Evolutionary conservation across 163 green algal species (phyloP).

Genomic region (Chlamydomonas reinhardtii): DNA sequence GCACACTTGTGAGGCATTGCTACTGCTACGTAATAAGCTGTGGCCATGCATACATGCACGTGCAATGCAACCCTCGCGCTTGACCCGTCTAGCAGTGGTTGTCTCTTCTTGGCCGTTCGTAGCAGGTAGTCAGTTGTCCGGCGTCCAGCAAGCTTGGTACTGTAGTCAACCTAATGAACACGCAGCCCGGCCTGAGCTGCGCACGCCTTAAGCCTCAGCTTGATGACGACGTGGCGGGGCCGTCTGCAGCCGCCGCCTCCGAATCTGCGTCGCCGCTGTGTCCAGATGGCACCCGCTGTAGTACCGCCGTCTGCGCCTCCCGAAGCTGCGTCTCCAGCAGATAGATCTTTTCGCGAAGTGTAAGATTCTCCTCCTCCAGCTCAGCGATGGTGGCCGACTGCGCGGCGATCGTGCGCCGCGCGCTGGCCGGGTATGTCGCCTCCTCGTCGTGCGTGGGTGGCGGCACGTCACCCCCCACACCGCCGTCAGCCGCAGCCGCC

Average conservation of each 20-base stretch:
- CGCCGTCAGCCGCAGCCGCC: not conserved
- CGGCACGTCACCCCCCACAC: not conserved
- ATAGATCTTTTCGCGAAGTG: conserved; percentile 21
- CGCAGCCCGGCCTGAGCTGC: too few relatives aligned
- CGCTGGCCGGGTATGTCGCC: conserved; percentile 6
- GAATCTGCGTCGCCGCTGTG: conserved; percentile 14
- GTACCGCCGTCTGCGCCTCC: not conserved
- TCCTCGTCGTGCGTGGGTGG: conserved; percentile 30
- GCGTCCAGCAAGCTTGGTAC: too few relatives aligned
- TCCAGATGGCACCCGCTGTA: not conserved
- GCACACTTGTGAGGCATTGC: too few relatives aligned
- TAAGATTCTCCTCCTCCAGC: conserved; percentile 37
- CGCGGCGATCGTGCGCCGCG: conserved; percentile 29
- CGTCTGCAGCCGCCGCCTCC: not conserved
- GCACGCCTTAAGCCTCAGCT: not conserved
- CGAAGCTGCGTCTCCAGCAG: conserved; percentile 32
- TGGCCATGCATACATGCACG: too few relatives aligned
- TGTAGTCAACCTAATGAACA: too few relatives aligned
- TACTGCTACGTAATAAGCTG: too few relatives aligned
- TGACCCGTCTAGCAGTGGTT: not conserved
- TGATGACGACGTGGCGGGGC: conserved; percentile 17
- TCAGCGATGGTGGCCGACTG: conserved; percentile 26
- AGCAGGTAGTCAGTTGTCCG: too few relatives aligned
- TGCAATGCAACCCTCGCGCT: too few relatives aligned
- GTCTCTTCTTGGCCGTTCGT: not conserved